Conservation (phyloP, 768 basidiomycete genomes). For the Candolleomyces efflorescens region DNA sequence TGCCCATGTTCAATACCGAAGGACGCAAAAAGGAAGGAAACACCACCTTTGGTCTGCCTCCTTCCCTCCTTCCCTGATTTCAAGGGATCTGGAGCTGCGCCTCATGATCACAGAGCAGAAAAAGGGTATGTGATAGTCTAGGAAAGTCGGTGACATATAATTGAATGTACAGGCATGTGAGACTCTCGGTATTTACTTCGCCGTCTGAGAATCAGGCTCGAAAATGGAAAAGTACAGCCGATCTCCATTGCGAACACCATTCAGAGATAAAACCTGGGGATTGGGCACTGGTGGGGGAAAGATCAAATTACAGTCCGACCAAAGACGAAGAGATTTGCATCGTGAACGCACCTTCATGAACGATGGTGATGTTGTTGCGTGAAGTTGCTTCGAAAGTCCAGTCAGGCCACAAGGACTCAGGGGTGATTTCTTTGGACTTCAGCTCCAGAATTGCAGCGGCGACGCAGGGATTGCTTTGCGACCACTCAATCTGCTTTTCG, state of each 20-base stretch:
- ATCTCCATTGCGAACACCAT: neutral
- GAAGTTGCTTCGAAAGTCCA: neutral
- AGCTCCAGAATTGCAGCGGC: neutral
- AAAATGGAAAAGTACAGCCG: neutral
- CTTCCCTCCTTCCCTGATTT: no score
- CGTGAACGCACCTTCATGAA: neutral
- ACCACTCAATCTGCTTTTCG: neutral
- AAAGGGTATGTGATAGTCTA: no score
- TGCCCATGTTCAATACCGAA: no score
- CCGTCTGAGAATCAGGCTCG: no score
- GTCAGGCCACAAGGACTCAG: neutral
- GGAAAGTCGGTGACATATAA: no score
- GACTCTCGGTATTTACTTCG: no score
- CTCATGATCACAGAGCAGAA: no score
- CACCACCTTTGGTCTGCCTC: no score
- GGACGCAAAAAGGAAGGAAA: no score
- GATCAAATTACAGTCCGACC: neutral
- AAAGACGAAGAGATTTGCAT: neutral
- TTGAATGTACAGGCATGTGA: no score
- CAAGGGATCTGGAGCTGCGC: no score
- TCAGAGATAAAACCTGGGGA: neutral
- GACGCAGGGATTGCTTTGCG: neutral
- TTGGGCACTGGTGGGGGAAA: neutral
- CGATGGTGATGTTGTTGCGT: neutral
- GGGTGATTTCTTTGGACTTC: neutral